Percentiles rank a stretch among this genome's conserved stretches.
Conservation (phyloP, 768 basidiomycete genomes). For the Lactarius akahatsu region DNA sequence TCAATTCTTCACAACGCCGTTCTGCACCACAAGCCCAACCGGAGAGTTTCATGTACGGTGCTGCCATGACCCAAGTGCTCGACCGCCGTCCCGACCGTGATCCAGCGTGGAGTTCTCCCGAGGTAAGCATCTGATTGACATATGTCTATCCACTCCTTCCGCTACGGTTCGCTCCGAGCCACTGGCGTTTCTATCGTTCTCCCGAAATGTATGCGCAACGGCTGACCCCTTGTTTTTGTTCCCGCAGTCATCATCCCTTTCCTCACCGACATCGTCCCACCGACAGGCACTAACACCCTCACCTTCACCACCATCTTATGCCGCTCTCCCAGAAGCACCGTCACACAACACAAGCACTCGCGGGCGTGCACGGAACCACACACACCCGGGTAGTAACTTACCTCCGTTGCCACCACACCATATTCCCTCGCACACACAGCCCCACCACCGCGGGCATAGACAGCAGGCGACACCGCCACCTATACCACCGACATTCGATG, state of each 20-base stretch:
- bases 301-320: constrained; percentile 27
- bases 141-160: not conserved
- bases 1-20: constrained; percentile 45
- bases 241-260: constrained; percentile 23
- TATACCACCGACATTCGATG: constrained; percentile 52
- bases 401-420: constrained; percentile 8
- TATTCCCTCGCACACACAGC: not conserved
- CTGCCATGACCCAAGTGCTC: constrained; percentile 31
- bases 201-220: not conserved
- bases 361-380: constrained; percentile 24
- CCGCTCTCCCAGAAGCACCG: constrained; percentile 7
- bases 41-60: constrained; percentile 48
- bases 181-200: not conserved
- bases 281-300: constrained; percentile 26
- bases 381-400: constrained; percentile 2
- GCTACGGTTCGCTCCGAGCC: not conserved
- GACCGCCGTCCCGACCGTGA: constrained; percentile 26
- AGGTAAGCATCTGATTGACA: constrained; percentile 22
- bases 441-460: constrained; percentile 11
- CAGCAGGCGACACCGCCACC: constrained; percentile 33
- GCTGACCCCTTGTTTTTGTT: not conserved
- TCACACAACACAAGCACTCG: constrained; percentile 19
- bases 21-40: constrained; percentile 53
- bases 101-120: constrained; percentile 27
- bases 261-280: constrained; percentile 23